Base-by-base conservation (phyloP, 495 filamentous ascomycete species). In the Talaromyces thailandensis region DNA sequence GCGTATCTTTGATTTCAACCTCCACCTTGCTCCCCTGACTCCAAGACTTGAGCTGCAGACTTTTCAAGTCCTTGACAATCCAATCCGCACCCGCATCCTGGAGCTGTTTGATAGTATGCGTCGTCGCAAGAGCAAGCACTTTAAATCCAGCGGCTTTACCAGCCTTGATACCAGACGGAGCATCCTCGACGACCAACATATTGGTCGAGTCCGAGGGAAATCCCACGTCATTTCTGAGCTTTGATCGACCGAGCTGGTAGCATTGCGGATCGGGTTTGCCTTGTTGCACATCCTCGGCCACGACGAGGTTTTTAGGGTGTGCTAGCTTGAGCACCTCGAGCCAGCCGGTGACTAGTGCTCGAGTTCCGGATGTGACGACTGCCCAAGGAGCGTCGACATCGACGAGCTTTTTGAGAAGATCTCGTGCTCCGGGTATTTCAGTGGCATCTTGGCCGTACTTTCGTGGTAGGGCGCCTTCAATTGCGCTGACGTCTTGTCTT, bases 111-210 rank as follows among this genome's bases (percentile, higher is more conserved):
- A 86, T 75, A 23, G 83, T 82, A 73, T 98, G 93, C 53, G 89
- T 93, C 48, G 93, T 97, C 53, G 88, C 86, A 32, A 98, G 72
- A n/a, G 86, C 93, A 50, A 96, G 74, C 4, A 98, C 94, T 69
- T 85, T 86, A 75, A 91, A 98, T 2, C 91, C 91, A 2, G 94
- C 93, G 1, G 86, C 90, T 74, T 94, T 96, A 24, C 94, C 93
- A 21, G 93, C 87, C 56, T 74, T 76, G 64, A 97, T 93, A 3
- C 94, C 94, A n/a, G 93, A 92, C 0, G 94, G 93, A 56, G 89
- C 88, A 74, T 98, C 94, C 72, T 98, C 94, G 6, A 98, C 73
- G 35, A 98, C 93, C 18, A 97, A 76, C 21, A 94, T 76, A 14
- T 80, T 73, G 12, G 71, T 72, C 1, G 79, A 76, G n/a, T 79